Percentiles rank a stretch among this genome's conserved stretches.
Evolutionary conservation across 345 rosid genomes (phyloP).

Genomic region (Orychophragmus violaceus): DNA sequence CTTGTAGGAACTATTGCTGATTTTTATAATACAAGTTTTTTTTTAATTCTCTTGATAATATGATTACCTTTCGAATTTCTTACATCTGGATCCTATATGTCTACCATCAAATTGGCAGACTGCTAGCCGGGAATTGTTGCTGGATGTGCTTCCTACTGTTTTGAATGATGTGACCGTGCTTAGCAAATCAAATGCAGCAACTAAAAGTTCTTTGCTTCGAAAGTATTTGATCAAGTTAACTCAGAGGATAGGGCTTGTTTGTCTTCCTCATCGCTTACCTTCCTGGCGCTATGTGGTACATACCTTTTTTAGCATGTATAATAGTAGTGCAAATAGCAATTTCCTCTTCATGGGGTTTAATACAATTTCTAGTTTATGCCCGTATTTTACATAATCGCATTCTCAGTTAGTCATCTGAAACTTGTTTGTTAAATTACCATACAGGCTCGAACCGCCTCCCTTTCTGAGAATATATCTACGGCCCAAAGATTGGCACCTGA

Average conservation of each 20-base stretch:
- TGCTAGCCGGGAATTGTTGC: slow-evolving; percentile 56
- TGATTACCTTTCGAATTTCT: background rate
- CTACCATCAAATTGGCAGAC: slow-evolving; percentile 54
- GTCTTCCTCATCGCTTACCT: slow-evolving; percentile 79
- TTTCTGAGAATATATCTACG: slow-evolving; percentile 53
- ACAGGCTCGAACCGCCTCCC: slow-evolving; percentile 59
- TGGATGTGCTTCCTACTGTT: slow-evolving; percentile 52
- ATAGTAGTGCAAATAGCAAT: background rate
- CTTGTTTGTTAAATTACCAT: slow-evolving; percentile 20
- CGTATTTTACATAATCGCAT: slow-evolving; percentile 1
- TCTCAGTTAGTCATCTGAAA: slow-evolving; percentile 5
- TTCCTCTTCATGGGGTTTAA: slow-evolving; percentile 8
- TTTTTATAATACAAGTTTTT: background rate
- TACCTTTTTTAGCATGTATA: slow-evolving; percentile 9
- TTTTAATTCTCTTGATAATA: background rate
- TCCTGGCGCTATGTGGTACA: slow-evolving; percentile 88
- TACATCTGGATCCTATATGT: slow-evolving; percentile 19
- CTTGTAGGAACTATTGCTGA: background rate
- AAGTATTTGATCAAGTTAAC: slow-evolving; percentile 77
- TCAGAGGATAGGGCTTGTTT: slow-evolving; percentile 79
- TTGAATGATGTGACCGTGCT: slow-evolving; percentile 59
- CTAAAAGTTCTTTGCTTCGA: slow-evolving; percentile 75
- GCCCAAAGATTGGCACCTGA: slow-evolving; percentile 35
- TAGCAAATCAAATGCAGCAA: slow-evolving; percentile 56
- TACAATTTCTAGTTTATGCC: background rate